Evolutionary conservation across 768 basidiomycete genomes (phyloP), one percentile per base, ranked within the genome.

Genomic region (Podaxis sp.): DNA sequence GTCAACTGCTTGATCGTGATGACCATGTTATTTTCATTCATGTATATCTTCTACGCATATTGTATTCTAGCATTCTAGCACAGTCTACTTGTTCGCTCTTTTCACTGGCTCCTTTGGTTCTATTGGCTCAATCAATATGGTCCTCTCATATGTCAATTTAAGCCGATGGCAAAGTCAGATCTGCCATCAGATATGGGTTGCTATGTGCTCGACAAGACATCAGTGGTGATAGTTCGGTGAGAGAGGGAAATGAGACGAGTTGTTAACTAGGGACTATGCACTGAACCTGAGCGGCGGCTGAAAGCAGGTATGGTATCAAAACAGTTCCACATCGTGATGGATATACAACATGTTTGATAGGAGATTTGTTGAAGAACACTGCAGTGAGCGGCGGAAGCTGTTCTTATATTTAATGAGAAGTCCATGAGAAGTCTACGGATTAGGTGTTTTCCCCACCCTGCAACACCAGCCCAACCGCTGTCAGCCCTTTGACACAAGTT

Each of bases 1-100:
- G 38, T 66, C 69, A 10, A 61, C 69, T 53, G 65, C 68, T 28
- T 69, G 59, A 67, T 59, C 51, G 46, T 52, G 30, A 50, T 17
- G 37, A 22, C 49, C 24, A 44, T 38, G 26, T 33, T 58, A 33
- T 49, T n/a, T 49, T 44, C 24, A 49, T 37, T 60, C 20, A 30
- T 62, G 53, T 24, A 38, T 56, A 61, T 62, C 20, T 62, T 55
- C 20, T 37, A 48, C 44, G 52, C 53, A 62, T 55, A 50, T 38
- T 59, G 58, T 59, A 59, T 44, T 40, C 37, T 59, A 59, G n/a
- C 58, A 59, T 24, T 20, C 46, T 22, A n/a, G 20, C 8, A 20
- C 54, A 37, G 54, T 56, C 20, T 17, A 38, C 22, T 26, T 24
- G 38, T 41, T 56, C 24, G 37, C 37, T 56, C 54, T 41, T 24